These are phyloP conservation scores for Fusarium poae DNA, from an alignment of 2,329 filamentous ascomycete species.

Conservation along the genomic window DNA sequence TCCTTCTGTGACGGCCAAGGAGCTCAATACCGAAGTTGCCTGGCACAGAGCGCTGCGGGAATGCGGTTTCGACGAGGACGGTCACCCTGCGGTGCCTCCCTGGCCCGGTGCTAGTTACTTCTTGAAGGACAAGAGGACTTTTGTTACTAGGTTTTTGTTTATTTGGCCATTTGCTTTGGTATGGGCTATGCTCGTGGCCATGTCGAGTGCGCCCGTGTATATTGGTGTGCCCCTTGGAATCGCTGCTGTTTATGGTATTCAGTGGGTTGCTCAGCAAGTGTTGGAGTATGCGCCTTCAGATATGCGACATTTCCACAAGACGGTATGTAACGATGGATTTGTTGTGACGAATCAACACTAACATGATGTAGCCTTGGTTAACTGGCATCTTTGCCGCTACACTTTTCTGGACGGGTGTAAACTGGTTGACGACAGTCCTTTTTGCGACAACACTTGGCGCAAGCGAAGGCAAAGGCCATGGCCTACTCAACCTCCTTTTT, in stretches of 20 bases:
- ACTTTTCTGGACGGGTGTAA: constrained; percentile 81
- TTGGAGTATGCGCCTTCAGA: constrained; percentile 86
- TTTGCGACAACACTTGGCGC: constrained; percentile 41
- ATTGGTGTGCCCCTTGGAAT: constrained; percentile 79
- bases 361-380: constrained; percentile 78
- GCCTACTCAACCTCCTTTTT: constrained; percentile 85
- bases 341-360: constrained; percentile 2
- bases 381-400: constrained; percentile 93
- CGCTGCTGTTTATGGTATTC: constrained; percentile 75
- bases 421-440: constrained; percentile 78
- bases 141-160: constrained; percentile 89
- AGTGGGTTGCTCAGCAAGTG: constrained; percentile 82
- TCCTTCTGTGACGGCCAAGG: constrained; percentile 83
- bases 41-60: constrained; percentile 88
- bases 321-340: constrained; percentile 66
- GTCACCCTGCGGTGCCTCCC: constrained; percentile 74
- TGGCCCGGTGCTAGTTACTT: constrained; percentile 81
- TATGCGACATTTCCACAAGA: constrained; percentile 91
- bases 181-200: constrained; percentile 75
- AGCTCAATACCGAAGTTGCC: constrained; percentile 86
- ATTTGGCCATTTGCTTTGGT: constrained; percentile 86
- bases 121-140: constrained; percentile 80
- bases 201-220: constrained; percentile 81
- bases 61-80: constrained; percentile 85
- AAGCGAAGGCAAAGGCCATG: constrained; percentile 59